phyloP scores from a whole-genome alignment of 257 asterid genomes.

The Parsonsia alboflavescens region DNA sequence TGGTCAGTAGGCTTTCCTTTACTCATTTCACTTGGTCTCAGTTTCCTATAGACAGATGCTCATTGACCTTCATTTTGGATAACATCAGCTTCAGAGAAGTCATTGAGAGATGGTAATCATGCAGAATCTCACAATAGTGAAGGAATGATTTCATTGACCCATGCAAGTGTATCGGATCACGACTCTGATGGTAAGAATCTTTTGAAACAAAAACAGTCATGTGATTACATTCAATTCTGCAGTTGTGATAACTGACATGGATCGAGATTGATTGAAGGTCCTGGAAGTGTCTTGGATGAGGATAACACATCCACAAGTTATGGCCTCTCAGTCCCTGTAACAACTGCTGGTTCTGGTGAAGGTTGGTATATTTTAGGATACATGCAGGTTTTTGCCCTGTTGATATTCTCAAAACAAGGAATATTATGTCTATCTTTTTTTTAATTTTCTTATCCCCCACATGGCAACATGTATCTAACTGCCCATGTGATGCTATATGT shows the following conservation, averaged over 20 bases:
- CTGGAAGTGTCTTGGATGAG: slow-evolving; percentile 35
- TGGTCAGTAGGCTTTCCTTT: slow-evolving; percentile 34
- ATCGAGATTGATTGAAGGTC: slow-evolving; percentile 32
- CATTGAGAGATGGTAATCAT: slow-evolving; percentile 23
- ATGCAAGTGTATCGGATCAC: slow-evolving; percentile 19
- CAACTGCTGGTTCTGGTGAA: slow-evolving; percentile 36
- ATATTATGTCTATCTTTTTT: not conserved
- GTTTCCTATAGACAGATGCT: not conserved
- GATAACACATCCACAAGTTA: slow-evolving; percentile 23
- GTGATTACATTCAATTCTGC: not conserved
- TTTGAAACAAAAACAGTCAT: not conserved
- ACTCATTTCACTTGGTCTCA: not conserved
- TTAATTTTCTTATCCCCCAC: not conserved
- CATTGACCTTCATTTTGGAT: slow-evolving; percentile 24
- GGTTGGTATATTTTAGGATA: slow-evolving; percentile 24
- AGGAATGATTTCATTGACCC: slow-evolving; percentile 27
- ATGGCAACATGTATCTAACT: slow-evolving; percentile 7
- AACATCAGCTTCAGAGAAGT: slow-evolving; percentile 31
- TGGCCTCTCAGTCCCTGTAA: slow-evolving; percentile 23
- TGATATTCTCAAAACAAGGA: not conserved
- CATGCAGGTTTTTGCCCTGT: not conserved
- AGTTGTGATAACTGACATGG: slow-evolving; percentile 18
- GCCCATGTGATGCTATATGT: slow-evolving; percentile 6
- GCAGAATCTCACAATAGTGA: slow-evolving; percentile 28
- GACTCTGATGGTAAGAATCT: slow-evolving; percentile 52